Percentiles rank a stretch among this genome's conserved stretches.
phyloP scores from a whole-genome alignment of 1,284 basidiomycete genomes.

The Phylloporus sp. region DNA sequence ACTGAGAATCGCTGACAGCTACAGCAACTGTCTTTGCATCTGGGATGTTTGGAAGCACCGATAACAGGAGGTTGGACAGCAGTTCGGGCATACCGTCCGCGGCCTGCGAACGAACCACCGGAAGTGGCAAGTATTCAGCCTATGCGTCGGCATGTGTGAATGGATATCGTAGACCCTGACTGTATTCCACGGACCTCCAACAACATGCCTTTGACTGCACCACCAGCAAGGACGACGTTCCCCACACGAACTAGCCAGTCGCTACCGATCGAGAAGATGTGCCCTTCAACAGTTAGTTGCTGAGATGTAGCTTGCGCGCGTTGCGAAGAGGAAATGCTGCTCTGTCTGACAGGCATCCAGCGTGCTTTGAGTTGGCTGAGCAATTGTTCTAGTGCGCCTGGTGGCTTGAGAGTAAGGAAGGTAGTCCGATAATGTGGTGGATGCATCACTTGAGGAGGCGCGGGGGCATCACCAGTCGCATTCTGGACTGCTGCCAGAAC shows the following conservation, averaged over 20 bases:
- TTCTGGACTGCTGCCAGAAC: slow-evolving; percentile 48
- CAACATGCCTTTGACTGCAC: slow-evolving; percentile 78
- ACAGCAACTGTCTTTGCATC: slow-evolving; percentile 78
- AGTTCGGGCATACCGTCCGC: slow-evolving; percentile 73
- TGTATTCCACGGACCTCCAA: slow-evolving; percentile 62
- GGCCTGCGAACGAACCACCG: slow-evolving; percentile 64
- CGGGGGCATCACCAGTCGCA: slow-evolving; percentile 47
- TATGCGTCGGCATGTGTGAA: slow-evolving; percentile 38
- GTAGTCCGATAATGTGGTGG: slow-evolving; percentile 77
- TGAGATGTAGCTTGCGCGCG: slow-evolving; percentile 61
- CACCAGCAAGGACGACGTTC: slow-evolving; percentile 76
- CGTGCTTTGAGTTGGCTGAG: slow-evolving; percentile 73
- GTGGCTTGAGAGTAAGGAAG: slow-evolving; percentile 75
- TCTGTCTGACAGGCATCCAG: slow-evolving; percentile 75
- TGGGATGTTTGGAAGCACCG: slow-evolving; percentile 72
- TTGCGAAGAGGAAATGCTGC: slow-evolving; percentile 48
- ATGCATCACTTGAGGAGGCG: slow-evolving; percentile 42
- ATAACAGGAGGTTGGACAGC: slow-evolving; percentile 74
- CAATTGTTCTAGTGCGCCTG: slow-evolving; percentile 74
- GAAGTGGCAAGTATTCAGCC: slow-evolving; percentile 81
- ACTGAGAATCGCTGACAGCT: slow-evolving; percentile 74
- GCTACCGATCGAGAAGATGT: slow-evolving; percentile 72
- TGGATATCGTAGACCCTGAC: background rate
- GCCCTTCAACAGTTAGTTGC: slow-evolving; percentile 74
- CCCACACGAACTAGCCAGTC: slow-evolving; percentile 84